Conservation (phyloP, 257 asterid species). For the Osmanthus fragrans region DNA sequence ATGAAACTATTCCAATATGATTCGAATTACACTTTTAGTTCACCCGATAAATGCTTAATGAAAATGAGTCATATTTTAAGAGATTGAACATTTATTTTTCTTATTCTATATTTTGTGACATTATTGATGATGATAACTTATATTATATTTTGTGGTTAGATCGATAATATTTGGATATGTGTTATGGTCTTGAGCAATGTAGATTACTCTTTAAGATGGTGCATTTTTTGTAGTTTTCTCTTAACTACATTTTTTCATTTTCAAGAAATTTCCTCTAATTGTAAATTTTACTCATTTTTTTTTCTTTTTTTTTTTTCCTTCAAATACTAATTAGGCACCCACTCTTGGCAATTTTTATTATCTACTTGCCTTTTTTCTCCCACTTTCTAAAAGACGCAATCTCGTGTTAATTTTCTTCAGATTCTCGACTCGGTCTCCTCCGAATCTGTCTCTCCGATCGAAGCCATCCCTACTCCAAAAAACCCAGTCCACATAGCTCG, state of each 20-base stretch:
- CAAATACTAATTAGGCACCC: too few species aligned
- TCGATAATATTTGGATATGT: too few species aligned
- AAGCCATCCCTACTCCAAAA: slow-evolving; percentile 29
- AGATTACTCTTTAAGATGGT: slow-evolving; percentile 20
- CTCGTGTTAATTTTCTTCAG: neutral
- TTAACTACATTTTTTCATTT: slow-evolving; percentile 14
- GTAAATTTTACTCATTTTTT: slow-evolving; percentile 36
- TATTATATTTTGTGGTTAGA: too few species aligned
- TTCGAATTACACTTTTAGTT: too few species aligned
- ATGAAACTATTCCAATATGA: too few species aligned
- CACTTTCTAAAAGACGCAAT: slow-evolving; percentile 12
- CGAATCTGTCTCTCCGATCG: slow-evolving; percentile 27
- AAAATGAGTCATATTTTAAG: too few species aligned
- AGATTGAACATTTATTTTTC: too few species aligned
- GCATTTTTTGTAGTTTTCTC: neutral
- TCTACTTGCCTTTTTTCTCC: slow-evolving; percentile 15
- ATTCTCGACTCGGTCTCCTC: slow-evolving; percentile 24
- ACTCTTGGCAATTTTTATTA: neutral
- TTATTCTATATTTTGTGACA: too few species aligned
- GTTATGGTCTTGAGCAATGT: slow-evolving; percentile 15
- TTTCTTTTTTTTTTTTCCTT: too few species aligned
- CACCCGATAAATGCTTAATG: too few species aligned
- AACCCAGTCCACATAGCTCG: slow-evolving; percentile 15
- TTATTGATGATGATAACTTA: too few species aligned
- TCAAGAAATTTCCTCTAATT: slow-evolving; percentile 32